Conservation (phyloP, 768 basidiomycete genomes). For the Collybia nuda region DNA sequence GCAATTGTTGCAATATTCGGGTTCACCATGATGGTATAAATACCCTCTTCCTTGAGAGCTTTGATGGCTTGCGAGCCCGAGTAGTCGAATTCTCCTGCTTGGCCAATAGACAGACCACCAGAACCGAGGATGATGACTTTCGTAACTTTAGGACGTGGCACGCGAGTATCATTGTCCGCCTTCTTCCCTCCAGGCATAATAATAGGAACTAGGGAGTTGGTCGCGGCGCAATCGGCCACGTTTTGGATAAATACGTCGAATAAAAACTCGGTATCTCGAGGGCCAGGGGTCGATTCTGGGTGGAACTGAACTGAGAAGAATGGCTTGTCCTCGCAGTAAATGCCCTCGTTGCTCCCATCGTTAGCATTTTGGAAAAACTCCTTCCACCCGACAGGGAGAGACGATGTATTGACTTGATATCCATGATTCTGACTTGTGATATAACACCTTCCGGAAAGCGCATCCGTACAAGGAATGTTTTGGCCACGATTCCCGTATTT, state of each 20-base stretch:
- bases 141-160: constrained; percentile 73
- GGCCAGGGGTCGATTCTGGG: constrained; percentile 95
- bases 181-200: constrained; percentile 77
- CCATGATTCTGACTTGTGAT: constrained; percentile 99
- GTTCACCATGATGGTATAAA: constrained; percentile 98
- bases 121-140: constrained; percentile 98
- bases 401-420: constrained; percentile 83
- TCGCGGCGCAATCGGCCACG: constrained; percentile 69
- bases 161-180: constrained; percentile 75
- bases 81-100: constrained; percentile 99
- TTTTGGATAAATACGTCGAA: constrained; percentile 97
- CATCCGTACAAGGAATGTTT: constrained; percentile 96
- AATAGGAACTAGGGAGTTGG: constrained; percentile 55
- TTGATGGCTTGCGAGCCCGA: constrained; percentile 99
- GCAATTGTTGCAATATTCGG: constrained; percentile 99
- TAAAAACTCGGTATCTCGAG: constrained; percentile 97
- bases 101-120: constrained; percentile 96
- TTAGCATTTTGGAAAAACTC: constrained; percentile 97
- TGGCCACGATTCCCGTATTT: constrained; percentile 99
- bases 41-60: constrained; percentile 97
- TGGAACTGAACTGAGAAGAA: constrained; percentile 99
- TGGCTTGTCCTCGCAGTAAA: constrained; percentile 89
- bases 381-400: constrained; percentile 85
- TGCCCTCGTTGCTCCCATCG: constrained; percentile 96
- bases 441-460: constrained; percentile 93